Evolutionary conservation across 208 protist genomes (phyloP), one percentile per base, ranked within the genome.

Genomic region (Acanthamoeba rhysodes): DNA sequence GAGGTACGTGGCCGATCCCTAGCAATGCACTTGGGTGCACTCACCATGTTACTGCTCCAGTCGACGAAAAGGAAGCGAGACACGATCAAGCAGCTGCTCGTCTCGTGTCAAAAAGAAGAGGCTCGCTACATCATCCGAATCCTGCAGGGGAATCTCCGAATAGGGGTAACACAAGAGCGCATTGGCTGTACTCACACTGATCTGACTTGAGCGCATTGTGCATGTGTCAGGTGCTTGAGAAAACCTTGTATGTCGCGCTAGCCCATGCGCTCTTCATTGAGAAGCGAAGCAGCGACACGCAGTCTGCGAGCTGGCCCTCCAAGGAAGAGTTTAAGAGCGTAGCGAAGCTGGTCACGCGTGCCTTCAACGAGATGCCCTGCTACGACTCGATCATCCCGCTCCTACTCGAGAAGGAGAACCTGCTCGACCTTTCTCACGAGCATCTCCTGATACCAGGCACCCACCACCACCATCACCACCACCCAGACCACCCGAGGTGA

Each of bases 351-450:
- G 53, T 92, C 14, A 66, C 53, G 34, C 50, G 57, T n/a, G 62
- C 62, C 85, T 92, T 92, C 85, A 92, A 92, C 18, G 85, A 92
- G 57, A 92, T 92, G 85, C 53, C 85, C 24, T 92, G 59, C 59
- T 92, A 92, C 34, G 85, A 92, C 1, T 45, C 62, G 14, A 34
- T 92, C 9, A 92, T 92, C 50, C 85, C 85, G 4, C 37, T 72
- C 9, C 85, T 92, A 18, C 8, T 92, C 32, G 59, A 92, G 57
- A 92, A 87, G 45, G 78, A 92, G 20, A 32, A 72, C 59, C 37
- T 92, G 59, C 37, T 74, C 27, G 50, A 37, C n/a, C 85, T 92
- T 29, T 12, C 50, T 6, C 32, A 92, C 22, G 34, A 92, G 85
- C 53, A 72, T 48, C 64, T 92, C 48, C 85, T 92, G 29, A 24